Percentiles rank a stretch among this genome's conserved stretches.
Evolutionary conservation across 2,329 filamentous ascomycete genomes (phyloP).

Genomic region (Curvularia sp.): DNA sequence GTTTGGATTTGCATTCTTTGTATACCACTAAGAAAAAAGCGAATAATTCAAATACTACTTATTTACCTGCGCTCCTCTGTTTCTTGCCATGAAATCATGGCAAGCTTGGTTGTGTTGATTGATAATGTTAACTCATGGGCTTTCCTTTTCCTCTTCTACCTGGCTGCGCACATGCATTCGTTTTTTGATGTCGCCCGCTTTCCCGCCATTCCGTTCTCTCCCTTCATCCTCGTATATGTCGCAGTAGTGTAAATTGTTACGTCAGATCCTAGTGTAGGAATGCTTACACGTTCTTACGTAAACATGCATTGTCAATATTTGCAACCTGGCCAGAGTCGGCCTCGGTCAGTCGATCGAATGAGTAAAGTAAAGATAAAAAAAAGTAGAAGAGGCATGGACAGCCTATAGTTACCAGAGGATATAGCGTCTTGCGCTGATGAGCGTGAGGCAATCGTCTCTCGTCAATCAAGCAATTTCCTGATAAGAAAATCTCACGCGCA

Average conservation of each 20-base stretch:
- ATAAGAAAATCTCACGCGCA: not conserved
- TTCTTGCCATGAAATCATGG: not conserved
- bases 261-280: slow-evolving; percentile 25
- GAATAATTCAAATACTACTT: slow-evolving; percentile 1
- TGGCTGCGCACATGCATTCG: not conserved
- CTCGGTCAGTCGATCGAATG: not conserved
- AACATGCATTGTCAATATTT: not conserved
- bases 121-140: not conserved
- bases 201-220: not conserved
- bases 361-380: not conserved
- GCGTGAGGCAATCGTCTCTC: not conserved
- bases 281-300: not conserved
- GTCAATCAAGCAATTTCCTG: not conserved
- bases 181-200: not conserved
- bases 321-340: not conserved
- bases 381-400: no score
- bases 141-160: not conserved
- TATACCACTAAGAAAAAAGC: not conserved
- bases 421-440: not conserved
- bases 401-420: no score
- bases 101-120: not conserved
- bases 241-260: not conserved
- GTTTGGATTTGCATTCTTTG: not conserved
- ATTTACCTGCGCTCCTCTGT: not conserved
- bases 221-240: no score